Evolutionary conservation across 1,284 basidiomycete species (phyloP), one percentile per base, ranked within the genome.

Genomic region (Peniophora sp.): DNA sequence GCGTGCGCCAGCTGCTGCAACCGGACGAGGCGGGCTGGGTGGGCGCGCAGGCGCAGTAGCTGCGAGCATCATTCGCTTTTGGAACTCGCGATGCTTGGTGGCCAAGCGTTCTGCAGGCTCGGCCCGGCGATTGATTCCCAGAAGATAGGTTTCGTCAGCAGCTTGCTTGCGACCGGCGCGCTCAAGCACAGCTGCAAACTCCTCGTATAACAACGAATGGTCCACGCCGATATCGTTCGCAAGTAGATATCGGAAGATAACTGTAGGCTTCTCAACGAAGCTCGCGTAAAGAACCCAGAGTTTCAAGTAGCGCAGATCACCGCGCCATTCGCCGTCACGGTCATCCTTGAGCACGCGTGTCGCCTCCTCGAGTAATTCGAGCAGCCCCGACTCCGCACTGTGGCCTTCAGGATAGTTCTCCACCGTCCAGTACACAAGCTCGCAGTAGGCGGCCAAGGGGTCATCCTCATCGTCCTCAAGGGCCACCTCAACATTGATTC

Each of bases 271-370:
- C 68, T 84, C 83, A 41, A 92, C 86, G 57, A 86, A 88, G 61
- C 81, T 83, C 17, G 89, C 85, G 65, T 97, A 97, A 50, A 93
- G 78, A 27, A 92, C 76, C 96, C 96, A 99, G 20, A 98, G 73
- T 62, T 92, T 90, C 51, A 99, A 77, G 65, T 97, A 97, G 41
- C 91, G 81, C 49, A 89, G 63, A 61, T 97, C 93, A 55, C 77
- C 75, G 53, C 65, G 68, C 76, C 78, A 81, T 53, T 71, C 73
- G 50, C 89, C 91, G 35, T 74, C 72, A 46, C 78, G 71, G 55
- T 88, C 74, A 56, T 81, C 78, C 53, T 85, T 78, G 61, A 94
- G 79, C 8, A 81, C 75, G 22, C 91, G 74, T 1, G 91, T 93
- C 2, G 88, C 85, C 57, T 85, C 81, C 64, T 95, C 92, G 12